Base-by-base conservation (phyloP, 495 filamentous ascomycete genomes). In the Pseudoneurospora amorphoporcata region DNA sequence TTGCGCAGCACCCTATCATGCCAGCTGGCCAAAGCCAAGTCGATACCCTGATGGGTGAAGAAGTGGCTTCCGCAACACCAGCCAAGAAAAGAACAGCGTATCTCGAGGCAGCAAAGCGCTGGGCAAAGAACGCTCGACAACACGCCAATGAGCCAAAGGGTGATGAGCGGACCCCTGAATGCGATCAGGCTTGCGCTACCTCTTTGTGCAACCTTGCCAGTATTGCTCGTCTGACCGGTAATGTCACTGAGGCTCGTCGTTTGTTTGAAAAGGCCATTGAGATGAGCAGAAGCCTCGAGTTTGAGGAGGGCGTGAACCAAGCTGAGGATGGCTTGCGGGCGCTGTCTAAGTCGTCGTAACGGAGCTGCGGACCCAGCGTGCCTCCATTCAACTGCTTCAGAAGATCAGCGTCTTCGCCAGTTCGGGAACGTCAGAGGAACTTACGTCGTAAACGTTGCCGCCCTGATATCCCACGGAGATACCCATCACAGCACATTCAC, bases 131-230 rank as follows among this genome's bases (percentile, higher is more conserved):
- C 77, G 88, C 94, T n/a, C 77, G 93, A 10, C 84, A 85, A 32
- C 83, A 92, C 40, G 86, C 88, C 1, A 82, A 77, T 19, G 82
- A 82, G 40, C 78, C 83, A 14, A 76, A 77, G 16, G 83, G 81
- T 23, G 83, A 85, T 8, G 77, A 90, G n/a, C 83, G 91, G 65
- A 93, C 89, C 5, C 86, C 90, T 39, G 92, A 96, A 77, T 98
- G 95, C 78, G 93, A 97, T 82, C 75, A 89, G n/a, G 92, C 89
- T 16, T 98, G 95, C 79, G 91, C 90, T 0, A 90, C 88, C 10
- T 92, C 95, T n/a, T 90, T 90, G 47, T 89, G 92, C 79, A 97
- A 97, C 80, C 85, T 98, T 65, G 95, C 90, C 14, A 91, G 94
- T 73, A 88, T 99, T 74, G 90, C 93, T 1, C 86, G 90, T 73